Percentiles rank a stretch among this genome's conserved stretches.
Evolutionary conservation across 176 grass and related monocot species (phyloP).

Genomic region (Sorghum bicolor): DNA sequence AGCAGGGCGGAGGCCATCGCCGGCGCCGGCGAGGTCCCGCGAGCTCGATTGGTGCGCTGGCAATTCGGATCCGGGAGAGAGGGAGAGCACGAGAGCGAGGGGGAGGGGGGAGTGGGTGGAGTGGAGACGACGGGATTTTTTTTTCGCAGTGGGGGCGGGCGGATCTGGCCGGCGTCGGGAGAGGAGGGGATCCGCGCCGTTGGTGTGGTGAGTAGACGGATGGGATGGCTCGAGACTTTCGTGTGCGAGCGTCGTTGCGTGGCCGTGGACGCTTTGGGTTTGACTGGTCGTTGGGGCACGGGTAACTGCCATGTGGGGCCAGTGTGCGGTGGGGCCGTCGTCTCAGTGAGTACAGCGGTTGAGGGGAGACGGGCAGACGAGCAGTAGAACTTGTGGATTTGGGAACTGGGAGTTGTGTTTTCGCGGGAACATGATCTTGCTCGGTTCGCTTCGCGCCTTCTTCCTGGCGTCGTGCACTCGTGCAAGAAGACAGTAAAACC

Average conservation of each 20-base stretch:
- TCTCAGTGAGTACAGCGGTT: background rate
- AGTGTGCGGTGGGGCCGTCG: rapidly evolving
- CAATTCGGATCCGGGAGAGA: slow-evolving; percentile 30
- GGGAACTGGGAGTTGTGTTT: background rate
- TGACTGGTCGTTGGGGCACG: background rate
- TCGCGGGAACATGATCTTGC: slow-evolving; percentile 22
- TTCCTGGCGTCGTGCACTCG: background rate
- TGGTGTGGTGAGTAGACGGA: background rate
- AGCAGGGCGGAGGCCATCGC: slow-evolving; percentile 78
- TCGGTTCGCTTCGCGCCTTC: background rate
- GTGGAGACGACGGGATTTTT: background rate
- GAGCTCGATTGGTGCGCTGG: slow-evolving; percentile 7
- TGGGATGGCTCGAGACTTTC: background rate
- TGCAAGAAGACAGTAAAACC: background rate
- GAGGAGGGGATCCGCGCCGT: background rate
- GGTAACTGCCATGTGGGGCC: background rate
- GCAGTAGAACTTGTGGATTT: background rate
- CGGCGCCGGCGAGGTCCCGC: slow-evolving; percentile 32
- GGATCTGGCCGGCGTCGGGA: background rate
- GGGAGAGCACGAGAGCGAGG: background rate
- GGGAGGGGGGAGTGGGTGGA: background rate
- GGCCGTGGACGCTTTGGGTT: background rate
- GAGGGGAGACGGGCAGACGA: too few relatives aligned
- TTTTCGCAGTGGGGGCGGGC: background rate
- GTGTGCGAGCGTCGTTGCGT: background rate